phyloP scores from a whole-genome alignment of 1,139 yeast species.

The Yamadazyma diospyri region DNA sequence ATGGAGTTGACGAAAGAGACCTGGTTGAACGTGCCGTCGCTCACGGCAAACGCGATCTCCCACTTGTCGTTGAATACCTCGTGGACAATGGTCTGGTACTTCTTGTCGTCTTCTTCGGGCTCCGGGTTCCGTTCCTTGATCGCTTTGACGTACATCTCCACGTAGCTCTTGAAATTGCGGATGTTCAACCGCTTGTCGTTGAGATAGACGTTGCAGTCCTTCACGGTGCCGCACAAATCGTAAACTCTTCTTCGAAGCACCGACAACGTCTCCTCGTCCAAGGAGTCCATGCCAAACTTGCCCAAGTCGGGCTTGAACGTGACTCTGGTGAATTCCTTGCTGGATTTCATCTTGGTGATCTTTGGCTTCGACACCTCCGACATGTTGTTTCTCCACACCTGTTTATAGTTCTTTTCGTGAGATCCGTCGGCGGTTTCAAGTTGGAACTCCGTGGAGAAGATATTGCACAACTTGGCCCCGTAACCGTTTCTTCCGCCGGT shows the following conservation, averaged over 20 bases:
- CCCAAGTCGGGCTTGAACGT: slow-evolving; percentile 85
- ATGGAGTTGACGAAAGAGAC: slow-evolving; percentile 96
- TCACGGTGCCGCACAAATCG: slow-evolving; percentile 94
- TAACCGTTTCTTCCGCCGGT: slow-evolving; percentile 99
- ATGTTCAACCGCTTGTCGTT: slow-evolving; percentile 73
- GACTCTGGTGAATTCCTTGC: slow-evolving; percentile 79
- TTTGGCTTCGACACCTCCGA: slow-evolving; percentile 69
- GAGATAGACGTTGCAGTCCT: slow-evolving; percentile 72
- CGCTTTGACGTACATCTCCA: slow-evolving; percentile 86
- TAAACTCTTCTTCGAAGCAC: slow-evolving; percentile 91
- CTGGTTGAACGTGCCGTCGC: slow-evolving; percentile 86
- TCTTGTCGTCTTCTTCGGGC: slow-evolving; percentile 24
- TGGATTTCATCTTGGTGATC: slow-evolving; percentile 57
- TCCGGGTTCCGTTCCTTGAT: slow-evolving; percentile 37
- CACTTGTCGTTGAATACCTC: slow-evolving; percentile 73
- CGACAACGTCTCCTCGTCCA: slow-evolving; percentile 80
- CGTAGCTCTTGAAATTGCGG: slow-evolving; percentile 77
- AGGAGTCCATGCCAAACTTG: slow-evolving; percentile 76
- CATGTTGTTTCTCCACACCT: slow-evolving; percentile 90
- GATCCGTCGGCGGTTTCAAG: slow-evolving; percentile 86
- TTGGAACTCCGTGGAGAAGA: slow-evolving; percentile 82
- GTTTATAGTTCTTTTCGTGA: slow-evolving; percentile 62
- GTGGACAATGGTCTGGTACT: slow-evolving; percentile 62
- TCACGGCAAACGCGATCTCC: slow-evolving; percentile 95
- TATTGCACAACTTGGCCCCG: slow-evolving; percentile 91